Evolutionary conservation across 805 yeast species (phyloP).

Genomic region (Kuraishia floccosa): DNA sequence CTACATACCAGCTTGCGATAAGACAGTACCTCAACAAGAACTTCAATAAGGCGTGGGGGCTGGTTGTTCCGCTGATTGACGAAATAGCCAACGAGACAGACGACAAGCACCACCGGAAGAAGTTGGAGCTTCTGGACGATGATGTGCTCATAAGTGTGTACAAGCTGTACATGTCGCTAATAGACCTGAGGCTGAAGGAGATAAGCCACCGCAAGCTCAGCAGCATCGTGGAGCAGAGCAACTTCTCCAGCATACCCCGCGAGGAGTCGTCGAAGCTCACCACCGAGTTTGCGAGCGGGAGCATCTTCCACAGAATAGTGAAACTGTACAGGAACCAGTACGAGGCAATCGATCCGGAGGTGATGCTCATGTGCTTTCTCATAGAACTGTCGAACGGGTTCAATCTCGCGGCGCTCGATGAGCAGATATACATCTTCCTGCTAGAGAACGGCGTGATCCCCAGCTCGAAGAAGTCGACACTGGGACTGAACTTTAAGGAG

Average conservation of each 20-base stretch:
- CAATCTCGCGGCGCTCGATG: constrained; percentile 7
- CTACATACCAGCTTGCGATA: constrained; percentile 25
- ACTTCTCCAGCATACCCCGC: not conserved
- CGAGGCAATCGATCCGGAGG: constrained; percentile 11
- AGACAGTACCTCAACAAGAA: constrained; percentile 25
- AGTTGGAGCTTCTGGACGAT: constrained; percentile 3
- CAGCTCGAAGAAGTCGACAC: not conserved
- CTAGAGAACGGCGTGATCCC: constrained; percentile 5
- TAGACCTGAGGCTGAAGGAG: constrained; percentile 16
- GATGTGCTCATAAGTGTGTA: constrained; percentile 10
- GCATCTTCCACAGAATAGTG: constrained; percentile 9
- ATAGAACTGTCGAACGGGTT: constrained; percentile 17
- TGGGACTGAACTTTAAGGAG: constrained; percentile 2
- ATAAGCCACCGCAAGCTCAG: too few relatives aligned
- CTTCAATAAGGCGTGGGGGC: constrained; percentile 15
- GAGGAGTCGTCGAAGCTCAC: constrained; percentile 2
- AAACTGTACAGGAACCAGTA: constrained; percentile 6
- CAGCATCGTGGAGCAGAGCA: too few relatives aligned
- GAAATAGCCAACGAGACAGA: constrained; percentile 6
- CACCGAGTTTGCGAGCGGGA: constrained; percentile 11
- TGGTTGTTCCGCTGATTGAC: constrained; percentile 10
- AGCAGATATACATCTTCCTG: constrained; percentile 14
- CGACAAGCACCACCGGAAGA: not conserved
- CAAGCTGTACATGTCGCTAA: constrained; percentile 16
- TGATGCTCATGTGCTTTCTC: constrained; percentile 16